Percentiles rank a stretch among this genome's conserved stretches.
phyloP scores from a whole-genome alignment of 2,329 filamentous ascomycete species.

The Diaporthe citri region DNA sequence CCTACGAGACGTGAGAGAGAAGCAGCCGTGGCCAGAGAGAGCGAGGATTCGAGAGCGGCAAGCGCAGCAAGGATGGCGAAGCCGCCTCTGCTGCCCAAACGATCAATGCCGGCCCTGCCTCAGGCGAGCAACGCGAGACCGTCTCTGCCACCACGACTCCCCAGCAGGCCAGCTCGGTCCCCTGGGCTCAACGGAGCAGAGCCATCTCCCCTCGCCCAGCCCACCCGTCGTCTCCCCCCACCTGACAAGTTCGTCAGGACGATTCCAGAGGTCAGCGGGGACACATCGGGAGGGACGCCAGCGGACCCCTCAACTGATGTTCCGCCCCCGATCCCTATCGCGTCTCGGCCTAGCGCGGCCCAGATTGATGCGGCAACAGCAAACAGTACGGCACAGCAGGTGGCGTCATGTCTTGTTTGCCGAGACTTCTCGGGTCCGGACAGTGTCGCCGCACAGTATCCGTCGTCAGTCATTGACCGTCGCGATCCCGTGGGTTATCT shows the following conservation, averaged over 20 bases:
- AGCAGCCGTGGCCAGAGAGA: slow-evolving; percentile 54
- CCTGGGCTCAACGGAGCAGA: slow-evolving; percentile 58
- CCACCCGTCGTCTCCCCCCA: slow-evolving; percentile 56
- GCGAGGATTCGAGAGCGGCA: slow-evolving; percentile 49
- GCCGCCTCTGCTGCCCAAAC: slow-evolving; percentile 52
- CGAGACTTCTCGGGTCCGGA: slow-evolving; percentile 91
- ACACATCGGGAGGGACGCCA: slow-evolving; percentile 38
- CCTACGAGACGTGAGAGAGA: slow-evolving; percentile 68
- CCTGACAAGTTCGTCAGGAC: slow-evolving; percentile 49
- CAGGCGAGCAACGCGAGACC: slow-evolving; percentile 52
- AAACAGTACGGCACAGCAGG: slow-evolving; percentile 47
- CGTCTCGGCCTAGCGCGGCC: slow-evolving; percentile 64
- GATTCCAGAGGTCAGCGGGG: slow-evolving; percentile 48
- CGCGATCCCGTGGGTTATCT: slow-evolving; percentile 78
- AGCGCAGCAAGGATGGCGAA: slow-evolving; percentile 42
- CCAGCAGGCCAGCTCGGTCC: slow-evolving; percentile 60
- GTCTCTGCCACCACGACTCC: slow-evolving; percentile 62
- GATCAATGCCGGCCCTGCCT: slow-evolving; percentile 54
- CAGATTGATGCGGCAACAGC: slow-evolving; percentile 61
- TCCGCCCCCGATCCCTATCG: slow-evolving; percentile 66
- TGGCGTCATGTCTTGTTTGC: slow-evolving; percentile 76
- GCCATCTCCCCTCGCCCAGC: slow-evolving; percentile 58
- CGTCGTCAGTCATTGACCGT: slow-evolving; percentile 76
- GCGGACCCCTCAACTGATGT: slow-evolving; percentile 47
- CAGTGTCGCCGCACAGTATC: slow-evolving; percentile 80